Evolutionary conservation across 257 asterid species (phyloP).

Genomic region (Penstemon davidsonii): DNA sequence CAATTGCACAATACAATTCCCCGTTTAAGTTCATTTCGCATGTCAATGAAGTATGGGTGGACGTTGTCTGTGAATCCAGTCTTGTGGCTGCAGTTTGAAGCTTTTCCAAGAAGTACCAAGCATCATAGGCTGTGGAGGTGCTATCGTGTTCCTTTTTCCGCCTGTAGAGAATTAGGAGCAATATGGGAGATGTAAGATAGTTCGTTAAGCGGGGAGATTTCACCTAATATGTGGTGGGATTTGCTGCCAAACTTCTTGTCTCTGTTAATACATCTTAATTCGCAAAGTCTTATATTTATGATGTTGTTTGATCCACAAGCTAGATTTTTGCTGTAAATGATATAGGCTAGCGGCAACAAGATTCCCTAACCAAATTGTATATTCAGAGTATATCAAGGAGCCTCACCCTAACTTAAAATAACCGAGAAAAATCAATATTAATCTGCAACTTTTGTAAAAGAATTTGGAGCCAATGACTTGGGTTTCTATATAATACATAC

Average conservation of each 20-base stretch:
- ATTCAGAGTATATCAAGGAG: background rate
- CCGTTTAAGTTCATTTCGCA: conserved; percentile 61
- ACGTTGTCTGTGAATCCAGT: conserved; percentile 48
- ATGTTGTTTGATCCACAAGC: background rate
- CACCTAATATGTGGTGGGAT: background rate
- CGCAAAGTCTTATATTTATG: background rate
- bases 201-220: background rate
- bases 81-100: conserved; percentile 45
- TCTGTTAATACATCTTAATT: background rate
- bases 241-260: conserved; percentile 5
- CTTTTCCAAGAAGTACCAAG: background rate
- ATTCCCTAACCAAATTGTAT: background rate
- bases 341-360: background rate
- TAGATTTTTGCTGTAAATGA: background rate
- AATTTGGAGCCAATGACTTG: conserved; percentile 7
- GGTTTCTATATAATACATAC: background rate
- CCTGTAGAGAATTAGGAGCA: too few species aligned
- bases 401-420: background rate
- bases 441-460: background rate
- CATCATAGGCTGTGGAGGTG: background rate
- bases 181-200: too few species aligned
- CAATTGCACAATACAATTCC: conserved; percentile 77
- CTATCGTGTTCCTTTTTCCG: too few species aligned
- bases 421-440: background rate
- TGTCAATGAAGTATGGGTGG: conserved; percentile 85